These are phyloP conservation scores for Bruguiera hainesii DNA, from an alignment of 441 rosid genomes.

Conservation along the genomic window DNA sequence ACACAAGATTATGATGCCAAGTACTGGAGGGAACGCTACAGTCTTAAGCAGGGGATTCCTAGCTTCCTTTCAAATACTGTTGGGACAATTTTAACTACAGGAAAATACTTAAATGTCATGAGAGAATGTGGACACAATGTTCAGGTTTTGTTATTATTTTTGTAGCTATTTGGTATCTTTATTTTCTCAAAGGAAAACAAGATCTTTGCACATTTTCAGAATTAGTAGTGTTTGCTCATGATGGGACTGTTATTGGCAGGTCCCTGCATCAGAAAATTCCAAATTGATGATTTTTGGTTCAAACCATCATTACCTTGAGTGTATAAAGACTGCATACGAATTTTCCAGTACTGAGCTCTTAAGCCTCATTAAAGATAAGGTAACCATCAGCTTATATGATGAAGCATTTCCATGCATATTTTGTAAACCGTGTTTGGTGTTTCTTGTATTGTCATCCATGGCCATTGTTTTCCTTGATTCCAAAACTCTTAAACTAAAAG, in stretches of 20 bases:
- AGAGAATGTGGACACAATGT: slow-evolving; percentile 97
- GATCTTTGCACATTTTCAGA: slow-evolving; percentile 4
- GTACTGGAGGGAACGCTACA: slow-evolving; percentile 85
- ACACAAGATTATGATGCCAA: slow-evolving; percentile 79
- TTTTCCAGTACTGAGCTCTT: slow-evolving; percentile 85
- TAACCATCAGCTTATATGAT: slow-evolving; percentile 21
- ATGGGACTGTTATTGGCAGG: slow-evolving; percentile 40
- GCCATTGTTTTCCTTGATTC: slow-evolving; percentile 14
- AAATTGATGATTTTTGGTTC: slow-evolving; percentile 79
- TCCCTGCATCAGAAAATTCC: slow-evolving; percentile 79
- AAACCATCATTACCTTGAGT: slow-evolving; percentile 93
- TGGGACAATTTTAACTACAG: slow-evolving; percentile 89
- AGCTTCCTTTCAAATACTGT: slow-evolving; percentile 94
- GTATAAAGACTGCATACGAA: slow-evolving; percentile 87
- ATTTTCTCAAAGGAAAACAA: slow-evolving; percentile 7
- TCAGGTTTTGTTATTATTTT: slow-evolving; percentile 51
- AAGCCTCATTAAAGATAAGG: slow-evolving; percentile 84
- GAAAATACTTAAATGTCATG: slow-evolving; percentile 96
- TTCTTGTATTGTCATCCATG: slow-evolving; percentile 8
- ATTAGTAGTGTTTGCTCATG: slow-evolving; percentile 21
- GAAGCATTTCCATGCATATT: slow-evolving; percentile 3
- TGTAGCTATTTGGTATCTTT: background rate
- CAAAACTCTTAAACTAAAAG: slow-evolving; percentile 19
- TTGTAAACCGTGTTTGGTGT: slow-evolving; percentile 1
- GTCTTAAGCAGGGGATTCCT: slow-evolving; percentile 93